Evolutionary conservation across 2,329 filamentous ascomycete genomes (phyloP), one percentile per base, ranked within the genome.

Genomic region (Pyricularia grisea): DNA sequence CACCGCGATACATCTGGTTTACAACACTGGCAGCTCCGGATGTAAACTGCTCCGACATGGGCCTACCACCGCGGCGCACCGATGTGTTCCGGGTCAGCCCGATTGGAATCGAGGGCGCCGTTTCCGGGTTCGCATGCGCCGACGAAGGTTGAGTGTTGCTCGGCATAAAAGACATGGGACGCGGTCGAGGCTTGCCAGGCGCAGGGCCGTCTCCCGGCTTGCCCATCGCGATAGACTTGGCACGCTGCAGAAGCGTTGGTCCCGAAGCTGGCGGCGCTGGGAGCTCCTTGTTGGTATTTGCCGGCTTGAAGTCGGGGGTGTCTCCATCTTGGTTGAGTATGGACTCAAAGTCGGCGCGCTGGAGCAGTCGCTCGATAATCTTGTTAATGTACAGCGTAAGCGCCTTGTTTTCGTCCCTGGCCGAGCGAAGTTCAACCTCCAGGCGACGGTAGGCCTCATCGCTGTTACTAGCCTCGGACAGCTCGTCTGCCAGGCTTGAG

Each of bases 381-480:
- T 95, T 97, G 86, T 98, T 97, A 83, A 99, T 97, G 82, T 99
- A 99, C 72, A 98, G 84, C 28, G 93, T 97, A 74, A 99, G 84
- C 33, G 95, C 95, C 83, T 98, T 98, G 84, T 99, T 98, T 82
- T 97, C 90, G 77, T 97, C 94, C 81, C 92, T 94, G 74, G 55
- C 83, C 10, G 87, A 85, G 79, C 91, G 93, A 73, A 95, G 79
- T 74, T 98, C 94, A 12, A 84, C 80, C 77, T 97, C 94, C 14
- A 95, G 83, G 68, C 88, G 88, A 74, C 90, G 90, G 72, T 87
- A 84, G 17, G 6, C 55, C 66, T 28, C 55, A 69, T 88, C 86
- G 72, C 82, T 80, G 71, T 91, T 88, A 63, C 85, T 85, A 71
- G 84, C 85, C 60, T 90, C 89, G 60, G 92, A 92, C 23, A 99